Evolutionary conservation across 192 early-diverging fungal species (phyloP).

Genomic region (Pilaira anomala): DNA sequence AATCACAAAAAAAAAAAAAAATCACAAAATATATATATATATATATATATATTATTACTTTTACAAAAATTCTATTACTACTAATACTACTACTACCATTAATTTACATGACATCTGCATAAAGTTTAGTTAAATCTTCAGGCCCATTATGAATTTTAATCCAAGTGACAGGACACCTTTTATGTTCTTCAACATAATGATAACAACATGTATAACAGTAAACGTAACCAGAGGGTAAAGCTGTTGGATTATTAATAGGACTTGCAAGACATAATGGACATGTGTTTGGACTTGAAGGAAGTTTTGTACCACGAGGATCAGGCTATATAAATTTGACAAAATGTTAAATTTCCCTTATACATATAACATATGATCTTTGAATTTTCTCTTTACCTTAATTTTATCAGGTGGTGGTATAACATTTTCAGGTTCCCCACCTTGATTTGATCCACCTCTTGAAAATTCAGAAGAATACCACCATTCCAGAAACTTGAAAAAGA

Average conservation of each 20-base stretch:
- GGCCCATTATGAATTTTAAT: constrained; percentile 37
- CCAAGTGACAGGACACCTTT: constrained; percentile 78
- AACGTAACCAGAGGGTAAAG: constrained; percentile 84
- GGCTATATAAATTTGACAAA: constrained; percentile 49
- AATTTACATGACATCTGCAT: constrained; percentile 35
- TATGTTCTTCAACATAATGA: constrained; percentile 66
- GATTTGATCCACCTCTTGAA: constrained; percentile 49
- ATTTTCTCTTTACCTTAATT: constrained; percentile 50
- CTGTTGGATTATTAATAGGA: constrained; percentile 80
- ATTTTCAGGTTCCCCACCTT: constrained; percentile 42
- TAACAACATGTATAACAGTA: constrained; percentile 92
- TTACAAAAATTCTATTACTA: too few relatives aligned
- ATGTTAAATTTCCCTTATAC: background rate
- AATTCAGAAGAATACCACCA: constrained; percentile 95
- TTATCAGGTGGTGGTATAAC: constrained; percentile 72
- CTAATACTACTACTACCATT: too few relatives aligned
- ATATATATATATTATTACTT: too few relatives aligned
- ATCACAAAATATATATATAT: too few relatives aligned
- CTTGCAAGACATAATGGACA: constrained; percentile 74
- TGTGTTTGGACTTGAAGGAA: constrained; percentile 68
- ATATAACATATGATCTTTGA: background rate
- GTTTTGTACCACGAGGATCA: constrained; percentile 65
- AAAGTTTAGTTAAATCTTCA: constrained; percentile 67
- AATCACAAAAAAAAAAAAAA: too few relatives aligned
- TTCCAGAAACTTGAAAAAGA: constrained; percentile 92